Evolutionary conservation across 1,139 yeast species (phyloP).

Genomic region (Arxiozyma bovina): DNA sequence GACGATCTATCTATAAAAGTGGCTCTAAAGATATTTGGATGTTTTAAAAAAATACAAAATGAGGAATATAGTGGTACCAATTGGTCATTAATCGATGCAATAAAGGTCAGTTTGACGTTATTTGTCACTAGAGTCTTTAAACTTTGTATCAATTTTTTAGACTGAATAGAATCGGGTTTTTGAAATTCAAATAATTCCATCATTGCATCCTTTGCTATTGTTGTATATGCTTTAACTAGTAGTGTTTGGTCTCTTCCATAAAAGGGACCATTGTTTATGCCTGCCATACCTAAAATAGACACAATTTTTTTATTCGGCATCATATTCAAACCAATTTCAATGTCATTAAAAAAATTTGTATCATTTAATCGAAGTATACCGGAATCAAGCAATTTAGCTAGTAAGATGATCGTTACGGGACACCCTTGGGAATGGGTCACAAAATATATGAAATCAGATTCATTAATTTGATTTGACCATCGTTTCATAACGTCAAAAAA

Average conservation of each 20-base stretch:
- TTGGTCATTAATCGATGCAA: conserved; percentile 88
- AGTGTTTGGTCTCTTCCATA: conserved; percentile 80
- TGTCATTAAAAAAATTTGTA: conserved; percentile 15
- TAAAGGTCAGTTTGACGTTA: conserved; percentile 69
- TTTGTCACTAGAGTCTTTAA: conserved; percentile 54
- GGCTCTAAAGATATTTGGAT: conserved; percentile 84
- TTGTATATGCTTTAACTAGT: conserved; percentile 78
- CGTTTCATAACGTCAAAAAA: conserved; percentile 63
- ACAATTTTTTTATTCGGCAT: conserved; percentile 42
- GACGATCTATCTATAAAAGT: conserved; percentile 65
- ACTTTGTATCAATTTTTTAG: conserved; percentile 61
- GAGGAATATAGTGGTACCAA: conserved; percentile 88
- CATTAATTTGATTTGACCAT: conserved; percentile 61
- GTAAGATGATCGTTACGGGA: conserved; percentile 74
- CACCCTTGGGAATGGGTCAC: conserved; percentile 96
- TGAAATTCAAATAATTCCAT: conserved; percentile 83
- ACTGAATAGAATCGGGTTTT: conserved; percentile 60
- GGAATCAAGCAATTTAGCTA: conserved; percentile 61
- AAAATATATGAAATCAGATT: conserved; percentile 77
- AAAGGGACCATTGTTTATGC: conserved; percentile 87
- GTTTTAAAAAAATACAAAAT: conserved; percentile 69
- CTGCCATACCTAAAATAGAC: conserved; percentile 89
- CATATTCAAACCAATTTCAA: conserved; percentile 8
- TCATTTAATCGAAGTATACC: conserved; percentile 44
- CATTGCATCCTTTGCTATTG: conserved; percentile 81